Conservation (phyloP, 371 early-diverging fungal species). For the Thermomucor indicae-seudaticae region DNA sequence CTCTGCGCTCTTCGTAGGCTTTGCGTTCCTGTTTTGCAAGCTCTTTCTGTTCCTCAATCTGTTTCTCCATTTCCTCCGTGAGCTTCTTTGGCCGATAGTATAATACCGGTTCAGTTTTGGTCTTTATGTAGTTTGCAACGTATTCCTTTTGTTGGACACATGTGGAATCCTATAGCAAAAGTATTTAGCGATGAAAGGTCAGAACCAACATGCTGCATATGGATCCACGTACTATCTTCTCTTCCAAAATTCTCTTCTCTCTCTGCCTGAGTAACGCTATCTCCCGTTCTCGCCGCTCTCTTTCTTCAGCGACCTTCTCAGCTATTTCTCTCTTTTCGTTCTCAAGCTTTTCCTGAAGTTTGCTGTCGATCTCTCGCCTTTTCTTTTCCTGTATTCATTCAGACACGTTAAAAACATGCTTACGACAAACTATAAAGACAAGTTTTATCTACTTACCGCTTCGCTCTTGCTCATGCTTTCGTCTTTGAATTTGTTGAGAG, state of each 20-base stretch:
- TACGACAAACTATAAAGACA: too few species aligned
- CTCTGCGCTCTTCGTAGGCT: slow-evolving; percentile 18
- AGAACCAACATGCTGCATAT: too few species aligned
- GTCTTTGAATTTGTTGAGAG: slow-evolving; percentile 55
- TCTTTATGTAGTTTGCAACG: slow-evolving; percentile 39
- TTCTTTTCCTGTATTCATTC: slow-evolving; percentile 40
- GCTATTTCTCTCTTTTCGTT: slow-evolving; percentile 41
- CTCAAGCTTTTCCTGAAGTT: slow-evolving; percentile 44
- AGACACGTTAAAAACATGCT: neutral
- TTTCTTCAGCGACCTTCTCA: slow-evolving; percentile 35
- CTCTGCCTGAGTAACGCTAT: slow-evolving; percentile 15
- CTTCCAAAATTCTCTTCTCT: slow-evolving; percentile 21
- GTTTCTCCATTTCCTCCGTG: slow-evolving; percentile 21
- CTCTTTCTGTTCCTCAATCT: slow-evolving; percentile 21
- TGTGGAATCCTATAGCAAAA: slow-evolving; percentile 17
- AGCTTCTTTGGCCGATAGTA: slow-evolving; percentile 48
- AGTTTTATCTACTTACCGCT: slow-evolving; percentile 44
- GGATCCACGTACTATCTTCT: slow-evolving; percentile 24
- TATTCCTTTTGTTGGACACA: slow-evolving; percentile 17
- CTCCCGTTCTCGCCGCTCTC: slow-evolving; percentile 31
- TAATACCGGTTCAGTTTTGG: slow-evolving; percentile 38
- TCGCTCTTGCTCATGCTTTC: slow-evolving; percentile 36
- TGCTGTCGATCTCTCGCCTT: slow-evolving; percentile 45
- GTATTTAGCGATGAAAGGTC: neutral
- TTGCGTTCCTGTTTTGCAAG: slow-evolving; percentile 14